Evolutionary conservation across 352 stramenopile genomes (phyloP).

Genomic region (Pythium volutum): DNA sequence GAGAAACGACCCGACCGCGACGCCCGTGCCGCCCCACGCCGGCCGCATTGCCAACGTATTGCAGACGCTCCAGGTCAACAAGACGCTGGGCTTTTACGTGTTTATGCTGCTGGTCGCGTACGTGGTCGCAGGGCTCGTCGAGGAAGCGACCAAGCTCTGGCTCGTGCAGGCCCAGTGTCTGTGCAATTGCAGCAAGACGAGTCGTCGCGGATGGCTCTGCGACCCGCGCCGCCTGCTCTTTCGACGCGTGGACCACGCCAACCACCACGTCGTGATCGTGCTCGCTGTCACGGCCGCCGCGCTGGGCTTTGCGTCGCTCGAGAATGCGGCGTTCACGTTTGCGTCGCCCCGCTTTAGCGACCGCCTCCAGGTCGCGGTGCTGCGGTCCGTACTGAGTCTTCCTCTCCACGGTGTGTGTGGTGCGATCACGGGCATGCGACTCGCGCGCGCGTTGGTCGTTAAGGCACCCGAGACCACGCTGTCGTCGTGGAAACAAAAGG

Average conservation of each 20-base stretch:
- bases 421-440: conserved; percentile 58
- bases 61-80: conserved; percentile 44
- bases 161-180: conserved; percentile 54
- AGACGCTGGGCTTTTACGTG: conserved; percentile 59
- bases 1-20: neutral
- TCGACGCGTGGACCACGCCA: conserved; percentile 38
- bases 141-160: conserved; percentile 70
- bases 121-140: conserved; percentile 55
- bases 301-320: conserved; percentile 59
- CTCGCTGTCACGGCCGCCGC: conserved; percentile 45
- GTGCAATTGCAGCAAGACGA: conserved; percentile 21
- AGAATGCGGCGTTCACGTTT: conserved; percentile 60
- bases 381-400: conserved; percentile 41
- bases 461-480: conserved; percentile 3
- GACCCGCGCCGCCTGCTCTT: conserved; percentile 48
- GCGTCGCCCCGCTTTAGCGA: conserved; percentile 28
- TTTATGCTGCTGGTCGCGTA: conserved; percentile 54
- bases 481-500: conserved; percentile 34
- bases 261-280: conserved; percentile 60
- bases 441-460: conserved; percentile 35
- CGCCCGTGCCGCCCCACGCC: conserved; percentile 15
- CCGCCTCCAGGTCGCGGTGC: conserved; percentile 33
- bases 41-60: conserved; percentile 42
- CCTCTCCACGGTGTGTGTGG: conserved; percentile 65
- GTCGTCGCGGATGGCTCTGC: conserved; percentile 33